Evolutionary conservation across 208 protist species (phyloP).

Genomic region (Leishmania aethiopica): DNA sequence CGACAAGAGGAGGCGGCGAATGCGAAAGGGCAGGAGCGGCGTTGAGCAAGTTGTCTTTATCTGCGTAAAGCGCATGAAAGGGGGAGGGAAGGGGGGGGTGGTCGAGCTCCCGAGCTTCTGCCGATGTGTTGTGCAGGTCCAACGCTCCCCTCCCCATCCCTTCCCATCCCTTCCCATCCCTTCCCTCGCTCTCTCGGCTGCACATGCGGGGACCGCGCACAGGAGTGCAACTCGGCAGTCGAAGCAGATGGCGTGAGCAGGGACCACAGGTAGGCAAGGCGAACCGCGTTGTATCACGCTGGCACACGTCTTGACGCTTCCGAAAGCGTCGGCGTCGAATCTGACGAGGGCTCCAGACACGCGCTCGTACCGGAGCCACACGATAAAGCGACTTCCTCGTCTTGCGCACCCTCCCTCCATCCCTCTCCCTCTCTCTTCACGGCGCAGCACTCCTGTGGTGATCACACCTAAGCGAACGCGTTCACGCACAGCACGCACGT

Average conservation of each 20-base stretch:
- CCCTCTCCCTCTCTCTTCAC: not conserved
- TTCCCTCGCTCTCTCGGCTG: not conserved
- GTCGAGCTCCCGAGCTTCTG: not conserved
- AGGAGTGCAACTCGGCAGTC: not conserved
- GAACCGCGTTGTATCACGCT: not conserved
- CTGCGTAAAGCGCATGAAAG: not conserved
- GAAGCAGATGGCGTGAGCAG: not conserved
- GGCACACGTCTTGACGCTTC: not conserved
- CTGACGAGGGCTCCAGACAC: not conserved
- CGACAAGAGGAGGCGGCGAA: slow-evolving; percentile 11
- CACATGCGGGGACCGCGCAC: not conserved
- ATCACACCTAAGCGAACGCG: not conserved
- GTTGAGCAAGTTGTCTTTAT: not conserved
- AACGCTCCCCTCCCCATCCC: not conserved
- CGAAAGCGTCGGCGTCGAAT: not conserved
- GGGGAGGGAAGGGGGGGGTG: not conserved
- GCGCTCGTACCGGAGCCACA: not conserved
- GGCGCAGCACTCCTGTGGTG: not conserved
- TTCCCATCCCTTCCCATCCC: too few species aligned
- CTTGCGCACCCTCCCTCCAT: not conserved
- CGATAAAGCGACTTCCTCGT: not conserved
- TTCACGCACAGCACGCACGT: not conserved
- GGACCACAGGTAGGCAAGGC: not conserved
- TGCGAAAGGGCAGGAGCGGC: slow-evolving; percentile 1
- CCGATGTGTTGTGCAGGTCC: not conserved